Percentiles rank a stretch among this genome's conserved stretches.
These are phyloP conservation scores for Circinella umbellata DNA, from an alignment of 371 early-diverging fungal species.

Conservation along the genomic window DNA sequence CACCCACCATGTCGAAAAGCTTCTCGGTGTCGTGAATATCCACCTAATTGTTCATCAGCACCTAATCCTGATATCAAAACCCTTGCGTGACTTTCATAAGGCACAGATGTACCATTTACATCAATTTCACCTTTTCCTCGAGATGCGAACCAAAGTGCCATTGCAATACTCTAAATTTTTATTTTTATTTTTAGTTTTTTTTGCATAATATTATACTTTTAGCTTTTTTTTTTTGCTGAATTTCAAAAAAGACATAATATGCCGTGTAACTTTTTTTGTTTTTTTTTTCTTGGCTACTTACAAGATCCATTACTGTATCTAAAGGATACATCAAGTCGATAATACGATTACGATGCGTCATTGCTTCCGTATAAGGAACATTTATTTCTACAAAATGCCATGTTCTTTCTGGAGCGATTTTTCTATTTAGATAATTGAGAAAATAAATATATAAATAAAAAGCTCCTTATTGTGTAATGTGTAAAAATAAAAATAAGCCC, in stretches of 20 bases:
- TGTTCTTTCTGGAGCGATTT: constrained; percentile 66
- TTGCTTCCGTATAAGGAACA: constrained; percentile 79
- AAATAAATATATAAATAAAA: neutral
- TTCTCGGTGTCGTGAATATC: constrained; percentile 88
- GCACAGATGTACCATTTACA: constrained; percentile 4
- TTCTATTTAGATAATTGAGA: constrained; percentile 19
- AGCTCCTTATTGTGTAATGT: neutral
- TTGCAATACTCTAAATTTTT: constrained; percentile 79
- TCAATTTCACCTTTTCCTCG: constrained; percentile 67
- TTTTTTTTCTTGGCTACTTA: constrained; percentile 22
- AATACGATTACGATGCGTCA: constrained; percentile 60
- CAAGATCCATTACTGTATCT: constrained; percentile 94
- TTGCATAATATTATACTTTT: too few relatives aligned
- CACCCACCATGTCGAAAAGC: constrained; percentile 72
- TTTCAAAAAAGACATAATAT: too few relatives aligned
- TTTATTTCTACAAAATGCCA: constrained; percentile 94
- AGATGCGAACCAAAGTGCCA: constrained; percentile 97
- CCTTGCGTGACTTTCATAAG: constrained; percentile 68
- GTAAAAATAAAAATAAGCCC: neutral
- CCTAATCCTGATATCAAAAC: constrained; percentile 94
- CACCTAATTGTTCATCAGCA: constrained; percentile 95
- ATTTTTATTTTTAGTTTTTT: neutral
- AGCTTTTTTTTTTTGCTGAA: too few relatives aligned
- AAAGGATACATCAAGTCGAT: constrained; percentile 78
- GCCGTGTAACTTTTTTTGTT: too few relatives aligned